These are phyloP conservation scores for Metschnikowia amazonensis DNA, from an alignment of 805 yeast genomes.

Conservation along the genomic window DNA sequence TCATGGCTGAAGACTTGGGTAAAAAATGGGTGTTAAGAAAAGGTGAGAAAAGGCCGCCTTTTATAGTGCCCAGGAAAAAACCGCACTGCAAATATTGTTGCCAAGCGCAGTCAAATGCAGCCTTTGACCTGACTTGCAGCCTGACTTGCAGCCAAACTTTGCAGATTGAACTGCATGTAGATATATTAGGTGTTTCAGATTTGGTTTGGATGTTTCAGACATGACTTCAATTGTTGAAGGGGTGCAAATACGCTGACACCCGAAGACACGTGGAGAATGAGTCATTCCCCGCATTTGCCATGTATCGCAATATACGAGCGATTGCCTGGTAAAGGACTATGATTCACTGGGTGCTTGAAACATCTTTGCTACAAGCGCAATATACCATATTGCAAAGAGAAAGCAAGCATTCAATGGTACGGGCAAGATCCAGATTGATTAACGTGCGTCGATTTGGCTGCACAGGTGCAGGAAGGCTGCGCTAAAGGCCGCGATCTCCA, in stretches of 20 bases:
- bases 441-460: slow-evolving; percentile 1
- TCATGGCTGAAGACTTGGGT: slow-evolving; percentile 9
- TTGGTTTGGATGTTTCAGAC: background rate
- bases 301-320: background rate
- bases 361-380: too few species aligned
- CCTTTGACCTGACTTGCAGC: background rate
- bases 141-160: background rate
- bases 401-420: background rate
- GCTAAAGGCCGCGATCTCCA: background rate
- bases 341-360: too few species aligned
- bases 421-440: background rate
- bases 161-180: too few species aligned
- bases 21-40: background rate
- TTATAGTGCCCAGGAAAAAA: slow-evolving; percentile 1
- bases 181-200: background rate
- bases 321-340: too few species aligned
- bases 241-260: background rate
- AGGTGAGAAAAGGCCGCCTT: background rate
- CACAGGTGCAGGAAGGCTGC: background rate
- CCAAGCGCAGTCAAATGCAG: background rate
- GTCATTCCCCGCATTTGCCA: slow-evolving; percentile 1
- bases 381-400: background rate
- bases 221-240: background rate
- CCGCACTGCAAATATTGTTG: background rate
- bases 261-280: background rate